Evolutionary conservation across 2,329 filamentous ascomycete species (phyloP).

Genomic region (Diaporthe ampelina): DNA sequence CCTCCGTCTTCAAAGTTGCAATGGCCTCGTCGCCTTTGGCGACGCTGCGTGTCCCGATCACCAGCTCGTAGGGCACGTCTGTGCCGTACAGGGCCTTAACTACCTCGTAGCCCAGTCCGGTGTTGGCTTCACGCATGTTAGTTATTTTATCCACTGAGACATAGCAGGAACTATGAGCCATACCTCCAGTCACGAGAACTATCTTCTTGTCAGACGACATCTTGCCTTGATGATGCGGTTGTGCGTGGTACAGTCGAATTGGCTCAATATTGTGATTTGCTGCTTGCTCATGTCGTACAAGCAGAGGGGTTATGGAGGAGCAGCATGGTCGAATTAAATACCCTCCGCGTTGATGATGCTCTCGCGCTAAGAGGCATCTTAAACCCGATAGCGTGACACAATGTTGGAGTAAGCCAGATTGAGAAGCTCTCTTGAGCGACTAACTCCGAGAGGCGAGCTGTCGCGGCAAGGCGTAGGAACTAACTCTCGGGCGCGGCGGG

Average conservation of each 20-base stretch:
- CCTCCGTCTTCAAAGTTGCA: slow-evolving; percentile 55
- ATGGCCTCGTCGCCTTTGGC: slow-evolving; percentile 66
- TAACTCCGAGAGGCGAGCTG: slow-evolving; percentile 23
- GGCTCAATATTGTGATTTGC: no score
- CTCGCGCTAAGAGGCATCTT: background rate
- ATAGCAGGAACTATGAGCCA: background rate
- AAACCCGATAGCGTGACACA: background rate
- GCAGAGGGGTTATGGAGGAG: background rate
- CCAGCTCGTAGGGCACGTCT: slow-evolving; percentile 62
- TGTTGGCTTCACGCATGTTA: slow-evolving; percentile 68
- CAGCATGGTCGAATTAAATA: background rate
- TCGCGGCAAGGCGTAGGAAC: background rate
- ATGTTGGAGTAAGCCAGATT: background rate
- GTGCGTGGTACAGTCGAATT: background rate
- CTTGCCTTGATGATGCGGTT: background rate
- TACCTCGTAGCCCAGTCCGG: slow-evolving; percentile 70
- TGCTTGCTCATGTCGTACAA: background rate
- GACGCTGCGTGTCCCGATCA: slow-evolving; percentile 67
- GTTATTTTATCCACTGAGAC: slow-evolving; percentile 46
- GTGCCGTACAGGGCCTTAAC: slow-evolving; percentile 68
- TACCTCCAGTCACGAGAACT: slow-evolving; percentile 39
- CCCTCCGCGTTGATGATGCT: background rate
- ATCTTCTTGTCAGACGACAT: slow-evolving; percentile 38
- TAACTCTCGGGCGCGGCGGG: slow-evolving; percentile 2
- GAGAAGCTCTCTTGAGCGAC: background rate